Conservation (phyloP, 1,139 yeast genomes). For the Debaryomyces psychrophilus region DNA sequence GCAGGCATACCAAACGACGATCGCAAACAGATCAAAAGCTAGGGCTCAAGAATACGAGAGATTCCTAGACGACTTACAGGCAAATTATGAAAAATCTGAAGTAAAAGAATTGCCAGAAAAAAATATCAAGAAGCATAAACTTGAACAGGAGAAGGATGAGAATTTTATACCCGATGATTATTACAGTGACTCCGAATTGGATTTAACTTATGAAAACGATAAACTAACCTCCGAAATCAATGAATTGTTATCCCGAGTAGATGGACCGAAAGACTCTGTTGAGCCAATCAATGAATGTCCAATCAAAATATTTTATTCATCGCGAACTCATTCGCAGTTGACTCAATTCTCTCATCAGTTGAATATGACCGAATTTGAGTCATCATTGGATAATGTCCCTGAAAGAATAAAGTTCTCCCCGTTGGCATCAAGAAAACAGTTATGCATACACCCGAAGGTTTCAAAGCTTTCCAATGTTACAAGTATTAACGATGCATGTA, state of each 20-base stretch:
- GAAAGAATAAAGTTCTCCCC: constrained; percentile 63
- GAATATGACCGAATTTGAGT: constrained; percentile 61
- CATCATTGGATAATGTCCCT: constrained; percentile 50
- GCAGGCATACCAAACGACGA: constrained; percentile 40
- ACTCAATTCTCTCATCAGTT: constrained; percentile 81
- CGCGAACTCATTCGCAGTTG: constrained; percentile 91
- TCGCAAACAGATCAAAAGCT: constrained; percentile 32
- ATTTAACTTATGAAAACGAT: constrained; percentile 23
- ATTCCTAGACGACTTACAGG: constrained; percentile 34
- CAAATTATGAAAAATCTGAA: constrained; percentile 18
- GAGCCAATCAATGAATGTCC: constrained; percentile 39
- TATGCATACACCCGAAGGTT: constrained; percentile 75
- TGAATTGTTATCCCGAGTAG: constrained; percentile 41
- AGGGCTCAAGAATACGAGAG: constrained; percentile 44
- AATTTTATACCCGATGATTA: constrained; percentile 48
- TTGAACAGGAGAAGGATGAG: constrained; percentile 20
- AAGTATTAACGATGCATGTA: constrained; percentile 81
- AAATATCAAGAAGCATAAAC: constrained; percentile 11
- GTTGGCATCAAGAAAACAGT: constrained; percentile 80
- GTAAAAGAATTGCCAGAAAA: constrained; percentile 16
- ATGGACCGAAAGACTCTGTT: constrained; percentile 12
- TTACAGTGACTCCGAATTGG: constrained; percentile 32
- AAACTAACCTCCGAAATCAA: constrained; percentile 49
- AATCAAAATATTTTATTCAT: constrained; percentile 61
- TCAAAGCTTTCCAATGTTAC: constrained; percentile 49